These are phyloP conservation scores for Peribolospora kevripleyi DNA, from an alignment of 768 basidiomycete genomes.

Conservation along the genomic window DNA sequence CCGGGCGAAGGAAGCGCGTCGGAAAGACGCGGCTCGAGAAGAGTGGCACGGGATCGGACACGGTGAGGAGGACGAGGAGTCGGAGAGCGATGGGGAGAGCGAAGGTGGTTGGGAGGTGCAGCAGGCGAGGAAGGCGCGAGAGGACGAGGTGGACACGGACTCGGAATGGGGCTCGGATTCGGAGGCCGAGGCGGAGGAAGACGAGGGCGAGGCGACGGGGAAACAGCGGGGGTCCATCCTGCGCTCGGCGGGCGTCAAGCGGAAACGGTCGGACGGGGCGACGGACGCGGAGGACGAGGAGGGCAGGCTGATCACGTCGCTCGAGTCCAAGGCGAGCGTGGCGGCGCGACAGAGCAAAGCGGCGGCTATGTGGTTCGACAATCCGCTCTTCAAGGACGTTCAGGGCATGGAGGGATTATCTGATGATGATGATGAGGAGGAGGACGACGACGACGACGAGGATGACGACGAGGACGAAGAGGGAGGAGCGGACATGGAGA, in stretches of 20 bases:
- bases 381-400: slow-evolving; percentile 55
- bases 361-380: slow-evolving; percentile 84
- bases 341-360: slow-evolving; percentile 27
- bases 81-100: slow-evolving; percentile 13
- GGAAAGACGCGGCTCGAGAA: slow-evolving; percentile 34
- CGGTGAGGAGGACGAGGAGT: slow-evolving; percentile 22
- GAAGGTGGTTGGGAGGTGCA: slow-evolving; percentile 49
- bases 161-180: slow-evolving; percentile 32
- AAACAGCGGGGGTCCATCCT: not conserved
- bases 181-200: slow-evolving; percentile 23
- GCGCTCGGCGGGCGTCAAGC: slow-evolving; percentile 19
- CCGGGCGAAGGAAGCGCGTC: slow-evolving; percentile 52
- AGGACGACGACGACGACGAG: slow-evolving; percentile 22
- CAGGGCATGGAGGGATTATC: slow-evolving; percentile 22
- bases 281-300: slow-evolving; percentile 13
- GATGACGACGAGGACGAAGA: slow-evolving; percentile 16
- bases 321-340: slow-evolving; percentile 20
- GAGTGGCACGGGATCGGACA: slow-evolving; percentile 51
- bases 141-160: not conserved
- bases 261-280: slow-evolving; percentile 18
- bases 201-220: slow-evolving; percentile 5
- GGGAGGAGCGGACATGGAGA: slow-evolving; percentile 10
- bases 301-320: slow-evolving; percentile 29
- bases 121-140: slow-evolving; percentile 12
- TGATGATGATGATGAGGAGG: slow-evolving; percentile 24